phyloP scores from a whole-genome alignment of 2,329 filamentous ascomycete species.

The Scedosporium minutisporum region DNA sequence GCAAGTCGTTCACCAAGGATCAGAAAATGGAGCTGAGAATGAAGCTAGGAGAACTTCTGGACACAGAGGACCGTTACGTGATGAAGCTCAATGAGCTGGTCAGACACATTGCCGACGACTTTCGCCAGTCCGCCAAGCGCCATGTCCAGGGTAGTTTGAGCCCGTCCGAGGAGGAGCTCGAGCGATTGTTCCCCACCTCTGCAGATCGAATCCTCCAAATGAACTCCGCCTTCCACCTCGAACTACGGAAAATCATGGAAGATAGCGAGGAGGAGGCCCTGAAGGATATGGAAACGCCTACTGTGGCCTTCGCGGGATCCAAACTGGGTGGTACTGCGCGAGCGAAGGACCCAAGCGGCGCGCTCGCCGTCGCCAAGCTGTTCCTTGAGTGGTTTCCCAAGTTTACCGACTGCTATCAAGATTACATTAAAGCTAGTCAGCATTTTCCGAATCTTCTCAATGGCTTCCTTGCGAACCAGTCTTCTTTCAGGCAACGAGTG shows the following conservation, averaged over 20 bases:
- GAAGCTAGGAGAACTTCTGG: conserved; percentile 81
- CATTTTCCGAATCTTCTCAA: conserved; percentile 76
- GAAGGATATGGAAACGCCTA: conserved; percentile 59
- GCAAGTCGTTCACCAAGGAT: conserved; percentile 65
- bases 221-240: conserved; percentile 71
- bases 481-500: conserved; percentile 72
- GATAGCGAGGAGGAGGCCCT: conserved; percentile 74
- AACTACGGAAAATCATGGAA: conserved; percentile 67
- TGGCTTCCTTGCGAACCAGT: conserved; percentile 67
- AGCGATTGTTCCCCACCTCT: conserved; percentile 71
- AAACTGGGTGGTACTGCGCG: conserved; percentile 34
- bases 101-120: conserved; percentile 69
- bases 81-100: conserved; percentile 78
- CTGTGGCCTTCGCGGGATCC: conserved; percentile 29
- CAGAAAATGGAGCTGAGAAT: conserved; percentile 79
- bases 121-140: conserved; percentile 58
- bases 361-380: conserved; percentile 66
- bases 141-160: conserved; percentile 54
- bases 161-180: conserved; percentile 61
- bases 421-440: conserved; percentile 86
- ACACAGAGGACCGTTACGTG: conserved; percentile 92
- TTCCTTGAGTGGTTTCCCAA: conserved; percentile 88
- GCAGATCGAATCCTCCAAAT: conserved; percentile 71
- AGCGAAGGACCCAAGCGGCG: conserved; percentile 65
- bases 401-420: conserved; percentile 83